Evolutionary conservation across 345 rosid genomes (phyloP).

Genomic region (Eucalyptus cloeziana): DNA sequence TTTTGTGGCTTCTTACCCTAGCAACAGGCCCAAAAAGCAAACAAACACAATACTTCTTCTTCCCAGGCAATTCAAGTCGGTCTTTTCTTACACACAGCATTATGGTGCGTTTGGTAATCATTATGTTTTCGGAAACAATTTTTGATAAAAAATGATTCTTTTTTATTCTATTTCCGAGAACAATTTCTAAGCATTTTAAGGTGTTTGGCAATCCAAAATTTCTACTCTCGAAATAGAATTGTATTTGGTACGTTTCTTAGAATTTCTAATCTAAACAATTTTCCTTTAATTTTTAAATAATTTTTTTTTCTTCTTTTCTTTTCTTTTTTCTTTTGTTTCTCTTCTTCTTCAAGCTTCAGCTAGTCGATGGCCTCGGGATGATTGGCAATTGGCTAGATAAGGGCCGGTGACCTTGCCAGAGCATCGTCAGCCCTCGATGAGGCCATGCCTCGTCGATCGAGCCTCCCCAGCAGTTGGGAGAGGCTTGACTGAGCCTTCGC

Average conservation of each 20-base stretch:
- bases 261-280: accelerated
- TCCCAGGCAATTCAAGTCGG: not conserved
- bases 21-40: not conserved
- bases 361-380: accelerated
- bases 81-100: not conserved
- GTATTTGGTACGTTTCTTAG: accelerated
- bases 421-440: accelerated
- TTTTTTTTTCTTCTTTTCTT: too few relatives aligned
- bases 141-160: accelerated
- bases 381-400: accelerated
- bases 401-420: accelerated
- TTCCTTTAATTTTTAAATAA: too few relatives aligned
- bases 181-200: too few relatives aligned
- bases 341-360: accelerated
- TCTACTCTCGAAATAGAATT: accelerated
- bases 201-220: accelerated
- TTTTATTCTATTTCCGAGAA: accelerated
- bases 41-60: not conserved
- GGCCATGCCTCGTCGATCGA: accelerated
- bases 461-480: accelerated
- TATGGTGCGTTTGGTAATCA: accelerated
- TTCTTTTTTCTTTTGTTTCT: too few relatives aligned
- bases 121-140: accelerated
- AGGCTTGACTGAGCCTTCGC: accelerated
- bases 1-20: too few relatives aligned